phyloP scores from a whole-genome alignment of 345 rosid genomes.

The Syzygium oleosum region DNA sequence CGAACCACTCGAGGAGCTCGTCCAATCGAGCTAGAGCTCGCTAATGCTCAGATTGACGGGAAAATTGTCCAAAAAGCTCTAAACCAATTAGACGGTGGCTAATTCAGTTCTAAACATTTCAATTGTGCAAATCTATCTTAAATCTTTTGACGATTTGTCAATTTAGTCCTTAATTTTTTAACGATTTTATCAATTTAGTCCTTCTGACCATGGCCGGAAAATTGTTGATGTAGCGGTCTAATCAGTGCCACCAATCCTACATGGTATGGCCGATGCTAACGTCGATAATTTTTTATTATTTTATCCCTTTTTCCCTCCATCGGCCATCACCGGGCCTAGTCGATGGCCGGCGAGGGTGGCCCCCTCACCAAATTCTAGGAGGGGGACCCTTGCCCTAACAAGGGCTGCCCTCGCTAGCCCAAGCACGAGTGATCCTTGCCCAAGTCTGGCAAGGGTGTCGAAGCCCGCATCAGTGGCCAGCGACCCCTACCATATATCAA shows the following conservation, averaged over 20 bases:
- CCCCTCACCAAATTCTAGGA: no score
- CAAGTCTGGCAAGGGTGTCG: neutral
- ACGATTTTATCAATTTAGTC: neutral
- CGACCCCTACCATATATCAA: neutral
- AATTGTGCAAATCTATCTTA: neutral
- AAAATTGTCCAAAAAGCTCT: neutral
- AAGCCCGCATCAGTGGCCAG: neutral
- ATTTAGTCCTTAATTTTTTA: neutral
- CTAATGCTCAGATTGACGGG: neutral
- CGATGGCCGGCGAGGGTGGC: no score
- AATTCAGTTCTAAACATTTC: neutral
- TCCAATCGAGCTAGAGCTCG: neutral
- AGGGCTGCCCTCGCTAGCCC: neutral
- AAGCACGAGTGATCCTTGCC: neutral
- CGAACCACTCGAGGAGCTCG: neutral
- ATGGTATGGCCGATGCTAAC: no score
- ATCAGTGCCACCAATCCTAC: no score
- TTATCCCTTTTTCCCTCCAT: no score
- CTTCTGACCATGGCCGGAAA: no score
- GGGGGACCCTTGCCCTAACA: no score
- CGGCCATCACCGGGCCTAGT: no score
- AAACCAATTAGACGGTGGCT: rapidly evolving
- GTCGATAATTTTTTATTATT: no score
- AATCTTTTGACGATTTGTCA: neutral
- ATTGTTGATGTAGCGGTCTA: no score